A percentile compares a stretch with the other conserved stretches of the same genome.
phyloP scores from a whole-genome alignment of 2,329 filamentous ascomycete genomes.

The Fusarium palustre region DNA sequence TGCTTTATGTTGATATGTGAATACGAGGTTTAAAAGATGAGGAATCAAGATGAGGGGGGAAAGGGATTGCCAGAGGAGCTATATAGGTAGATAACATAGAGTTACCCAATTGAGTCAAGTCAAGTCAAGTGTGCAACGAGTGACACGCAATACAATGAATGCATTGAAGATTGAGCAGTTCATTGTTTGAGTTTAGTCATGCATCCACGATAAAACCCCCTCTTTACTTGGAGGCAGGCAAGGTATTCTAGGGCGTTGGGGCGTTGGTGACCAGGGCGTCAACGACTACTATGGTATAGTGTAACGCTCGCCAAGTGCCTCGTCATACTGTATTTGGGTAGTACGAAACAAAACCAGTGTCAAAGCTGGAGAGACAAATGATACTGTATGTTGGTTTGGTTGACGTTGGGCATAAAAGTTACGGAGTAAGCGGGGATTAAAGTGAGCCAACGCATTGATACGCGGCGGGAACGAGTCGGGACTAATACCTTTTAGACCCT shows the following conservation, averaged over 20 bases:
- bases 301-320: constrained; percentile 3
- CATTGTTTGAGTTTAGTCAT: neutral
- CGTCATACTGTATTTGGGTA: constrained; percentile 2
- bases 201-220: neutral
- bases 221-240: neutral
- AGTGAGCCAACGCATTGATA: neutral
- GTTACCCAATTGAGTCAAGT: neutral
- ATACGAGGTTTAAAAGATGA: neutral
- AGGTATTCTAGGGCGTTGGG: neutral
- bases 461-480: neutral
- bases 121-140: neutral
- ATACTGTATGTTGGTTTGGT: neutral
- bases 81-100: neutral
- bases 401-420: neutral
- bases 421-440: constrained; percentile 3
- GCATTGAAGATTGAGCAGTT: neutral
- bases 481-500: neutral
- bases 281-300: neutral
- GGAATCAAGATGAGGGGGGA: neutral
- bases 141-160: neutral
- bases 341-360: constrained; percentile 9
- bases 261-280: neutral
- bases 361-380: neutral
- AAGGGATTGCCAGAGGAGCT: neutral
- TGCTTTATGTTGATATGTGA: neutral